Base-by-base conservation (phyloP, 805 yeast genomes). In the Myxozyma monticola region DNA sequence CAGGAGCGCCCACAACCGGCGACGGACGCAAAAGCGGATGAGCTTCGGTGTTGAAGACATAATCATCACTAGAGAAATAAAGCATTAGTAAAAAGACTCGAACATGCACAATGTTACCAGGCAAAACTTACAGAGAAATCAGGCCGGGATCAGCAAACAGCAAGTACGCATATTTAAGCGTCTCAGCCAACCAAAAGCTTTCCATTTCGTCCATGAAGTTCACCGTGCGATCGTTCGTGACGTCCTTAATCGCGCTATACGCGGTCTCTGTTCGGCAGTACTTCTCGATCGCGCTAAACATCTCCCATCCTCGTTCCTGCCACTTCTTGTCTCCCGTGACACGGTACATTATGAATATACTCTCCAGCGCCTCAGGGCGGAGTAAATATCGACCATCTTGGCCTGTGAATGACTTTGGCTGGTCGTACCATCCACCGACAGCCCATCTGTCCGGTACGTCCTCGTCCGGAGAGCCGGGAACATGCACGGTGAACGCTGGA, bases 341-440 rank as follows among this genome's bases (percentile, higher is more conserved):
- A 49, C 86, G 70, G 57, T 78, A 81, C 67, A 81, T 68, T 60
- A 77, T 75, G 57, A 78, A 78, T 3, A 83, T 71, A 0, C 85
- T 77, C 61, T 82, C 85, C 38, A 82, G 74, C 17, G 81, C 75
- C 60, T 81, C 83, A 0, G 87, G 84, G 20, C 84, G 71, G 20
- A 82, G 64, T n/a, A 77, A 64, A 51, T 71, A 78, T 38, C 68
- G 39, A 7, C 57, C 59, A 34, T 54, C 59, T 25, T 54, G 59
- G n/a, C 42, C 42, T 12, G 37, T 10, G 39, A 52, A 46, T 10
- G 59, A 54, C n/a, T 42, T 22, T 18, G 59, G 59, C 37, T 54
- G 59, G 35, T 54, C 59, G 38, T 51, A 54, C 59, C 59, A 54
- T 4, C 59, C 59, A 26, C 59, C 59, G n/a, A 41, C 37, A 35